Conservation (phyloP, 108 stramenopile genomes). For the Hondaea fermentalgiana region DNA sequence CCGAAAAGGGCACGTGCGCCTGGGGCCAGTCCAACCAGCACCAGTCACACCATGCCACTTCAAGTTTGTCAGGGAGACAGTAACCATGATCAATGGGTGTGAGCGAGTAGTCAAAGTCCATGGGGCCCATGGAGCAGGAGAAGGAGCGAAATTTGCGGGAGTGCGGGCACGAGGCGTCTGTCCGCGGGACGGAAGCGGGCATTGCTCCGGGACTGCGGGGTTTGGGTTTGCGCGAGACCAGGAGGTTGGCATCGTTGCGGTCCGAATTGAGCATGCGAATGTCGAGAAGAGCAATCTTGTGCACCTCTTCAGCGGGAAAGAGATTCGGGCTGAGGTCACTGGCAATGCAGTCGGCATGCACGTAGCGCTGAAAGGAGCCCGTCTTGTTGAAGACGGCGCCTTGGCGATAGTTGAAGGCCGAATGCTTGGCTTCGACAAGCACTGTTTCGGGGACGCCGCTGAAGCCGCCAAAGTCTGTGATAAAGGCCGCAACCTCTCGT, state of each 20-base stretch:
- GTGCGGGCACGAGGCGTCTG: conserved; percentile 22
- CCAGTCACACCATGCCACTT: conserved; percentile 97
- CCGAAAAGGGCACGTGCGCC: conserved; percentile 40
- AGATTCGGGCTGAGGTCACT: conserved; percentile 79
- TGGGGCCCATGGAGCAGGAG: neutral
- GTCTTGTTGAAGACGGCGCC: conserved; percentile 57
- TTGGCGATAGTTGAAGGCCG: conserved; percentile 69
- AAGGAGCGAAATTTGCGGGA: neutral
- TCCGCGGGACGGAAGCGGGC: neutral
- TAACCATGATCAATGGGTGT: conserved; percentile 97
- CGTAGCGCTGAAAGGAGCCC: conserved; percentile 85
- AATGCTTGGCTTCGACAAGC: conserved; percentile 81
- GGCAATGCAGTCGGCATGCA: conserved; percentile 75
- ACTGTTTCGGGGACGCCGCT: conserved; percentile 87
- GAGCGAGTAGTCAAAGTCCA: conserved; percentile 56
- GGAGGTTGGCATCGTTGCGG: conserved; percentile 84
- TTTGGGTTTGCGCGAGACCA: conserved; percentile 58
- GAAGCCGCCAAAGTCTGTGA: conserved; percentile 71
- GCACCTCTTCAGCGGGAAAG: conserved; percentile 73
- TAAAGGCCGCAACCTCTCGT: conserved; percentile 92
- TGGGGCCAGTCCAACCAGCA: conserved; percentile 97
- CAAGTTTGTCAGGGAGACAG: conserved; percentile 73
- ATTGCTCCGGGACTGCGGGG: conserved; percentile 30
- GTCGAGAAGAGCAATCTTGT: conserved; percentile 91
- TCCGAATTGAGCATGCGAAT: conserved; percentile 93